Evolutionary conservation across 2,329 filamentous ascomycete species (phyloP).

Genomic region (Stachybotrys elegans): DNA sequence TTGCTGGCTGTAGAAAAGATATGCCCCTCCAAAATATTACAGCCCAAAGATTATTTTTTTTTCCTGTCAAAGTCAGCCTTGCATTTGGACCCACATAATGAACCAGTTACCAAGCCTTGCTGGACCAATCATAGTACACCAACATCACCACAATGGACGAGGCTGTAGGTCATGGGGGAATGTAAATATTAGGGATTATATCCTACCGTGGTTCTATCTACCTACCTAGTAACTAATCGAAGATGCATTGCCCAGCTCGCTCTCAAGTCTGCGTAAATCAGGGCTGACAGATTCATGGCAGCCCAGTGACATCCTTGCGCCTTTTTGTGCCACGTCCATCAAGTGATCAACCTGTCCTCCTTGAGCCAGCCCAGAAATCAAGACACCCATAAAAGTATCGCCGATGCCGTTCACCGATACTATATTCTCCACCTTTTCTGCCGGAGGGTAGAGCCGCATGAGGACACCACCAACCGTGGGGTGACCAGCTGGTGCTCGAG

Average conservation of each 20-base stretch:
- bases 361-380: conserved; percentile 72
- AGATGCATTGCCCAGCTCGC: conserved; percentile 24
- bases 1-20: neutral
- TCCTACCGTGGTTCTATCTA: no score
- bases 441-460: conserved; percentile 66
- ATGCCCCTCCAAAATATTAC: neutral
- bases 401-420: conserved; percentile 92
- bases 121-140: no score
- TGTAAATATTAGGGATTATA: conserved; percentile 10
- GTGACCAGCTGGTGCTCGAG: conserved; percentile 50
- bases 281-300: conserved; percentile 68
- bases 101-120: no score
- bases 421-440: conserved; percentile 62
- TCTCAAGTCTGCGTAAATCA: conserved; percentile 42
- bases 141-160: no score
- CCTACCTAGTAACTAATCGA: conserved; percentile 5
- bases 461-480: conserved; percentile 70
- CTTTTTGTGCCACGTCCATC: conserved; percentile 75
- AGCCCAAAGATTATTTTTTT: neutral
- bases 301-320: conserved; percentile 72
- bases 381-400: conserved; percentile 83
- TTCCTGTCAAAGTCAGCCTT: no score
- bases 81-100: no score
- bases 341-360: conserved; percentile 53
- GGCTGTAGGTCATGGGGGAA: conserved; percentile 8